Evolutionary conservation across 192 early-diverging fungal species (phyloP), one percentile per base, ranked within the genome.

Genomic region (Rhizoclosmatium sp.): DNA sequence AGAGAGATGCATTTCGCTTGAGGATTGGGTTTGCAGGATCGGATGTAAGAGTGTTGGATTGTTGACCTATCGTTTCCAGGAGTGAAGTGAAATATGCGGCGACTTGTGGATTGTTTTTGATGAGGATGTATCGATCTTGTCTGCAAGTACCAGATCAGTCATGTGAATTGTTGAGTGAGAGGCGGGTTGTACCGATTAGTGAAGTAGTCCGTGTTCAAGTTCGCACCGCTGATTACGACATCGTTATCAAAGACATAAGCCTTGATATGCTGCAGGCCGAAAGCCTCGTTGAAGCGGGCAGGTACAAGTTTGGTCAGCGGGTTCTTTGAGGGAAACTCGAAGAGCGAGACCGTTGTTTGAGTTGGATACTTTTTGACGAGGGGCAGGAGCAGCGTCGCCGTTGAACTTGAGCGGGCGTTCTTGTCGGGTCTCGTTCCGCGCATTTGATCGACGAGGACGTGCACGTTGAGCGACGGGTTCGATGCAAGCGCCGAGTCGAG

Each of bases 221-320:
- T 98, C 5, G 97, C 98, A 0, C 97, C 94, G 65, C 90, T 93
- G 62, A 99, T 86, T 54, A 96, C 88, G 41, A 94, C 83, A 21
- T 87, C 81, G 77, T 97, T 89, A 81, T 99, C 97, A 82, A 97
- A 95, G 2, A 93, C 85, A 82, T 96, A 98, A 4, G 91, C 86
- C 82, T 99, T 99, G 75, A 98, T 92, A 78, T 99, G 98, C 90
- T 95, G 93, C 75, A 99, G 83, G 0, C 96, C 98, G 83, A 98
- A 92, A 4, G 88, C 91, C 84, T 99, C 98, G 80, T 95, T 98
- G 77, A 95, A 96, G 56, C 98, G 76, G 19, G 59, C 19, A 31
- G 64, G 65, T 42, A 91, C 65, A 51, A 86, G 83, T 77, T 95
- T 95, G 58, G 91, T 2, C 5, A 92, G 91, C 16, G 79, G 90